Evolutionary conservation across 306 rosid genomes (phyloP), one percentile per base, ranked within the genome.

Genomic region (Parietaria judaica): DNA sequence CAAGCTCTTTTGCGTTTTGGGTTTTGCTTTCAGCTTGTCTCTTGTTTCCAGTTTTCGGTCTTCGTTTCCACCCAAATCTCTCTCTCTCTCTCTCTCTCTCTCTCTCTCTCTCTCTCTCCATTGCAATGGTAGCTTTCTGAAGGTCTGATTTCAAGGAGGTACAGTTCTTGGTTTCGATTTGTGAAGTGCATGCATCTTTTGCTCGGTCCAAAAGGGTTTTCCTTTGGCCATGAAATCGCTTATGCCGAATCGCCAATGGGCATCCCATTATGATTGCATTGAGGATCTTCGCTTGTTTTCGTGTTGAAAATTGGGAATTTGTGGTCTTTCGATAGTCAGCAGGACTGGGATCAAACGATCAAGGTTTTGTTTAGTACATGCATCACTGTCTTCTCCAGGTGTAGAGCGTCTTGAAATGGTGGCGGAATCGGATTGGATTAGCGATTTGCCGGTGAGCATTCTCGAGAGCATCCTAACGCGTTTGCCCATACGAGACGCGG

Each of bases 371-470:
- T 58, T 36, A 36, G 37, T 70, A 68, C 45, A 61, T 70, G 71
- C 45, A 61, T 58, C 36, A 8, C 45, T 41, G 45, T 5, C 9
- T 5, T 41, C 45, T 41, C 45, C 9, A 41, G 45, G 6, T 41
- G 45, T 5, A 41, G 45, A 41, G 45, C 9, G 9, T 41, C 45
- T 7, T 9, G 5, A 49, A 71, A 91, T 87, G 92, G 81, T 60
- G 1, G 97, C 11, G 70, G 83, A 57, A 61, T 57, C 58, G 63
- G 97, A 91, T 77, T 66, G 76, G 67, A 69, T 85, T 38, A 91
- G 92, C 69, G 89, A 83, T 80, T 82, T 91, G 72, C 97, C 96
- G 78, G 85, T 79, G 46, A 85, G 87, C 74, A 91, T 87, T 55
- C 64, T 87, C 65, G 97, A 91, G 79, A 78, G 80, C 65, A 81